Base-by-base conservation (phyloP, 345 rosid genomes). In the Rubroshorea leprosula region DNA sequence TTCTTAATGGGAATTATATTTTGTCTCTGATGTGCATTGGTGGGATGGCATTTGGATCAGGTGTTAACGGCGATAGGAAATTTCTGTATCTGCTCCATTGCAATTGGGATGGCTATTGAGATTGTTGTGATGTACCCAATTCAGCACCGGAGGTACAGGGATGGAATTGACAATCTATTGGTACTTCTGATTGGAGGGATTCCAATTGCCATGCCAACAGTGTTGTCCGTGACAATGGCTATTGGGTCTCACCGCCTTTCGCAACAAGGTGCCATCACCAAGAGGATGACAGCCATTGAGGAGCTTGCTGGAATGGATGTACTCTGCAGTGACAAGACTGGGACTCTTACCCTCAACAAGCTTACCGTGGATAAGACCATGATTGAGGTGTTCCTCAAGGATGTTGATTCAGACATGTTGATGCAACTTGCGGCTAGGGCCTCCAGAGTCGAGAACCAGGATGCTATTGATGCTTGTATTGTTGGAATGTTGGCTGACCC, bases 251-350 rank as follows among this genome's bases (percentile, higher is more conserved):
- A 54, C 66, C 59, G 66, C 15, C 66, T 62, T 54, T 62, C 66
- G 5, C 59, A 62, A 44, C 66, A 62, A 62, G 66, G 66, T 53
- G 66, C 66, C 7, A 54, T 62, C 45, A 62, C 66, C 12, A 62
- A 62, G 53, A 62, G 66, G 26, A 62, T 62, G 66, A 62, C 66
- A 25, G 59, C 66, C 13, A 62, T 62, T 63, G 66, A 63, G 22
- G 66, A 84, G 67, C 79, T 84, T 87, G 87, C 85, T 14, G 91
- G 91, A 52, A 84, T 84, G 83, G 66, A 63, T 21, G 66, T 63
- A 19, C 58, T 63, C 5, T 63, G 66, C 53, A 63, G 66, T 46
- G 66, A 63, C 51, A 63, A 63, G 29, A 63, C 66, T 1, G 66
- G 66, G 17, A 63, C 66, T 16, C 58, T 63, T n/a, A 63, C 66